Conservation (phyloP, 1,284 basidiomycete genomes). For the Ganoderma sinense region DNA sequence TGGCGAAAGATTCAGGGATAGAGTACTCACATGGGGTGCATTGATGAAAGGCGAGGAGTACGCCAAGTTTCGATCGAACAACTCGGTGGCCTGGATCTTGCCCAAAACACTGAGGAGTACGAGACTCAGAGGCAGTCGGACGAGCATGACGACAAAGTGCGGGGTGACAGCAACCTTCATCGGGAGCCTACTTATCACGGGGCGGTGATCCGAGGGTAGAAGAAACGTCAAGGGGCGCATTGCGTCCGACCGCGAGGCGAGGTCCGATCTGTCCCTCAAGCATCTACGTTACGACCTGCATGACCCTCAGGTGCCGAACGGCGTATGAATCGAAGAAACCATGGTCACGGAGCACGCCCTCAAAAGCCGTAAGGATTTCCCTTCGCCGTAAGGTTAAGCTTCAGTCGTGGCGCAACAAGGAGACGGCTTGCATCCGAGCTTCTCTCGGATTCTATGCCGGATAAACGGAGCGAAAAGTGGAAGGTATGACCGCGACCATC, state of each 20-base stretch:
- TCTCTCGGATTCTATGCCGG: not conserved
- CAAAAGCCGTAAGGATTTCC: not conserved
- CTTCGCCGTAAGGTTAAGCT: not conserved
- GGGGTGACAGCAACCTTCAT: not conserved
- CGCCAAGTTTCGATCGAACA: slow-evolving; percentile 54
- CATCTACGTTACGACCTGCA: not conserved
- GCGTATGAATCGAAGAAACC: not conserved
- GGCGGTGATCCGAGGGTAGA: not conserved
- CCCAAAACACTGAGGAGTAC: slow-evolving; percentile 21
- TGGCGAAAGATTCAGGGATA: not conserved
- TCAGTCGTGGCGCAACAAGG: not conserved
- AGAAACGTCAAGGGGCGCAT: not conserved
- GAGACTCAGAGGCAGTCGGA: slow-evolving; percentile 4
- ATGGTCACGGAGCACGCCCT: not conserved
- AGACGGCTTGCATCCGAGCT: not conserved
- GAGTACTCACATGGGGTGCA: slow-evolving; percentile 46
- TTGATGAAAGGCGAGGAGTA: slow-evolving; percentile 56
- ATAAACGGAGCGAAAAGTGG: not conserved
- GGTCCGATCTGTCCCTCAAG: not conserved
- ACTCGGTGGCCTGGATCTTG: slow-evolving; percentile 36
- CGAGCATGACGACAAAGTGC: slow-evolving; percentile 12
- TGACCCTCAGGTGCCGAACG: not conserved
- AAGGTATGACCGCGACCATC: not conserved
- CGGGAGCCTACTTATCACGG: not conserved
- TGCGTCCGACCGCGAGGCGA: not conserved